Evolutionary conservation across 495 filamentous ascomycete genomes (phyloP).

Genomic region (Penicillium cinerascens): DNA sequence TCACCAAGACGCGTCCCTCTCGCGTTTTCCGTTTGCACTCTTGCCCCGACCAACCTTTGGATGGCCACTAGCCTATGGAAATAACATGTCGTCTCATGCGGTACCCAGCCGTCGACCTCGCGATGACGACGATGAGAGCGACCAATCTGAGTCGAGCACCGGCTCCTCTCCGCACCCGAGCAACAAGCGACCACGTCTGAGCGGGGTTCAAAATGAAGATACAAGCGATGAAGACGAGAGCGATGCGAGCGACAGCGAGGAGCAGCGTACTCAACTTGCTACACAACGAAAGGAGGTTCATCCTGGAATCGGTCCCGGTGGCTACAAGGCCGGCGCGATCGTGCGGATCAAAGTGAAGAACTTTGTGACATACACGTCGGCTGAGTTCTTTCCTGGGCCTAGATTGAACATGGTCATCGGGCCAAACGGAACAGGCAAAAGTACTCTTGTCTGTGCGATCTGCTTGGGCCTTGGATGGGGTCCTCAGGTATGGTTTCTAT

Average conservation of each 20-base stretch:
- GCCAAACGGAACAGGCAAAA: conserved; percentile 96
- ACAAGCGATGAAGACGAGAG: conserved; percentile 10
- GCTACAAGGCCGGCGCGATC: conserved; percentile 79
- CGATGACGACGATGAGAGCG: conserved; percentile 24
- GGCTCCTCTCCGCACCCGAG: conserved; percentile 18
- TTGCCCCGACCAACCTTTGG: conserved; percentile 2
- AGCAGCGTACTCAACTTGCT: not conserved
- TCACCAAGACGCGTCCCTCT: conserved; percentile 22
- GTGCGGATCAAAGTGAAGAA: conserved; percentile 82
- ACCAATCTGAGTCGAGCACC: conserved; percentile 16
- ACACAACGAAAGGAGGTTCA: conserved; percentile 1
- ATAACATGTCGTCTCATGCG: conserved; percentile 28
- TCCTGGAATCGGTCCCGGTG: conserved; percentile 16
- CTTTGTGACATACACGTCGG: conserved; percentile 92
- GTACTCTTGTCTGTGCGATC: conserved; percentile 95
- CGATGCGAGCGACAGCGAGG: not conserved
- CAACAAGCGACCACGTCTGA: conserved; percentile 36
- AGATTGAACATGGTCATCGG: conserved; percentile 98
- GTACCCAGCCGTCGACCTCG: conserved; percentile 32
- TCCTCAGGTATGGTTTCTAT: conserved; percentile 51
- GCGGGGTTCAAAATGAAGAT: conserved; percentile 9
- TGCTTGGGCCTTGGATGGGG: conserved; percentile 88
- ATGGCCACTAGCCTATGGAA: not conserved
- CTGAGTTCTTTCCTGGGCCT: conserved; percentile 85
- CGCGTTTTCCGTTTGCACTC: conserved; percentile 5